Evolutionary conservation across 371 early-diverging fungal genomes (phyloP).

Genomic region (Smittium mucronatum): DNA sequence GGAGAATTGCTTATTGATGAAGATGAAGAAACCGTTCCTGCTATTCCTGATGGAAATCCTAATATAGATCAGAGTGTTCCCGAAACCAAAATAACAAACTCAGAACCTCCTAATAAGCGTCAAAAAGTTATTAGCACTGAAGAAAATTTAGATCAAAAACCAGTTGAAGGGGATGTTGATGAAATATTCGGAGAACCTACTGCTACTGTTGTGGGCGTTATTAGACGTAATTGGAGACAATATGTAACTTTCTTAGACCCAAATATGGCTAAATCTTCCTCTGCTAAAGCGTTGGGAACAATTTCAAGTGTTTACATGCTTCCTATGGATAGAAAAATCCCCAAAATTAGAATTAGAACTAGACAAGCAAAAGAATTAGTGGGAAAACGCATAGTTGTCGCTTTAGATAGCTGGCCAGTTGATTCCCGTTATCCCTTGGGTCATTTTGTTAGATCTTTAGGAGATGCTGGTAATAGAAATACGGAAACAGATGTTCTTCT

Average conservation of each 20-base stretch:
- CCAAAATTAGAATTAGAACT: conserved; percentile 81
- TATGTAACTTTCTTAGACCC: conserved; percentile 86
- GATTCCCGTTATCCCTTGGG: conserved; percentile 72
- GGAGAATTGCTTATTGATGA: conserved; percentile 61
- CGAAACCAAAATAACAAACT: conserved; percentile 14
- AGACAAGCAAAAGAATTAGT: conserved; percentile 62
- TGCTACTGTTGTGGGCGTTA: conserved; percentile 80
- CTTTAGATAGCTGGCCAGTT: conserved; percentile 79
- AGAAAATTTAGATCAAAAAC: conserved; percentile 16
- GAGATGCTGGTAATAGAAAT: conserved; percentile 78
- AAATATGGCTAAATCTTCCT: conserved; percentile 40
- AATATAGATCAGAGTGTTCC: conserved; percentile 21
- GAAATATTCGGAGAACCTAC: conserved; percentile 44
- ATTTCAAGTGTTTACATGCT: conserved; percentile 49
- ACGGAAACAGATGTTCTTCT: conserved; percentile 92
- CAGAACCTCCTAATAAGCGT: conserved; percentile 26
- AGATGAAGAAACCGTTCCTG: conserved; percentile 37
- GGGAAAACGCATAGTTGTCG: conserved; percentile 75
- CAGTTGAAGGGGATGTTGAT: conserved; percentile 15
- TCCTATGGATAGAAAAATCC: conserved; percentile 84
- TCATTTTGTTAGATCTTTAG: conserved; percentile 83
- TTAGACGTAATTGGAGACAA: conserved; percentile 87
- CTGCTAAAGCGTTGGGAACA: conserved; percentile 37
- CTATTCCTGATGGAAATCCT: conserved; percentile 37
- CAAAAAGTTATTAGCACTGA: conserved; percentile 20